Evolutionary conservation across 2,329 filamentous ascomycete species (phyloP).

Genomic region (Dactylonectria macrodidyma): DNA sequence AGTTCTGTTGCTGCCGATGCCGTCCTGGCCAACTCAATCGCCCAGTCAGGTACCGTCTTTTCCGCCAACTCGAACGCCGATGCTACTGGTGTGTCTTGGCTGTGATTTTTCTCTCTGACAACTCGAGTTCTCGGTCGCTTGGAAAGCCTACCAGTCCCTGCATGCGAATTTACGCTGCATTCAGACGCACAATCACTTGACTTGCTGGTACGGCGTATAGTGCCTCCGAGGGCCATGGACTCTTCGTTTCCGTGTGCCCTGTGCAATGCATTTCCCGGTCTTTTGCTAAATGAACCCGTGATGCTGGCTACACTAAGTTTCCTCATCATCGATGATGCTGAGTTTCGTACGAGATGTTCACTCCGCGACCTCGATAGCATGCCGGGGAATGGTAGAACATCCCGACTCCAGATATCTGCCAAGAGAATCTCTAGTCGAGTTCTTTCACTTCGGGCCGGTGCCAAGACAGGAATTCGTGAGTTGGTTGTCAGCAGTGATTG

Average conservation of each 20-base stretch:
- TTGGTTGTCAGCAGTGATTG: conserved; percentile 83
- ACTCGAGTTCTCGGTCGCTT: conserved; percentile 28
- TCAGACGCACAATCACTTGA: conserved; percentile 32
- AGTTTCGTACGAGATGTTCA: conserved; percentile 81
- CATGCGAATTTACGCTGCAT: conserved; percentile 28
- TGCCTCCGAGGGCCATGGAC: background rate
- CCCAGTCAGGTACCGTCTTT: conserved; percentile 19
- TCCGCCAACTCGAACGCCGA: conserved; percentile 15
- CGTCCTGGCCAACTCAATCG: conserved; percentile 24
- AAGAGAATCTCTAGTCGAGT: conserved; percentile 82
- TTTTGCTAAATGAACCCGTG: conserved; percentile 81
- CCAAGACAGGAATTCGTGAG: conserved; percentile 76
- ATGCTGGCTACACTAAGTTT: conserved; percentile 89
- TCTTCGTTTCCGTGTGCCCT: conserved; percentile 30
- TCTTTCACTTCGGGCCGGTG: conserved; percentile 82
- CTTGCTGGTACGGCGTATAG: conserved; percentile 24
- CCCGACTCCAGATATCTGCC: conserved; percentile 86
- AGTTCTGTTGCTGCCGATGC: conserved; percentile 7
- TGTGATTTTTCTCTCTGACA: conserved; percentile 18
- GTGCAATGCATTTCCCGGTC: conserved; percentile 70
- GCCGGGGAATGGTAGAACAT: conserved; percentile 85
- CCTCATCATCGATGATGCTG: conserved; percentile 89
- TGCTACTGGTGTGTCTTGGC: background rate
- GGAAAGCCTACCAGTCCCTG: conserved; percentile 29
- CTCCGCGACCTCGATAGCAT: conserved; percentile 77